These are phyloP conservation scores for Plasmodium knowlesi DNA, from an alignment of 169 alveolate species.

Conservation along the genomic window DNA sequence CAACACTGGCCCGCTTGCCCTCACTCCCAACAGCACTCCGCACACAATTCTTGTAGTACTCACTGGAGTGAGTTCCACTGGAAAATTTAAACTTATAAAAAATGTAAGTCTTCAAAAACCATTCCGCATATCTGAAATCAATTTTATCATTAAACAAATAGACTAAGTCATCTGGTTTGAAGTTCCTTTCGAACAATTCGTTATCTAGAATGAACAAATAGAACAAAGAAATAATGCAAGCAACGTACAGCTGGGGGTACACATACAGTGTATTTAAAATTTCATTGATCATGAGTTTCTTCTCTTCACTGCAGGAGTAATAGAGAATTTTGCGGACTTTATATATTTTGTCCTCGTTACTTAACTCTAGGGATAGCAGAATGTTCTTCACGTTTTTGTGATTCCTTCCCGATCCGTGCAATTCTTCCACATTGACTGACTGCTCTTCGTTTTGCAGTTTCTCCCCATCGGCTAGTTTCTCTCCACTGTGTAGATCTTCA, in stretches of 20 bases:
- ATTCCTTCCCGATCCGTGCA: neutral
- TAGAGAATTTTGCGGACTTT: slow-evolving; percentile 19
- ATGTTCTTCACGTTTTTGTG: slow-evolving; percentile 41
- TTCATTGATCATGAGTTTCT: slow-evolving; percentile 44
- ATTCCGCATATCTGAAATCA: slow-evolving; percentile 60
- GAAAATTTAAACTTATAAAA: slow-evolving; percentile 62
- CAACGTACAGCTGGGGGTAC: slow-evolving; percentile 44
- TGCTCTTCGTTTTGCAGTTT: neutral
- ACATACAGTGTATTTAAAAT: slow-evolving; percentile 30
- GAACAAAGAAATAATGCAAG: slow-evolving; percentile 33
- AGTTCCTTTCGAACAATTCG: slow-evolving; percentile 32
- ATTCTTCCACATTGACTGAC: neutral
- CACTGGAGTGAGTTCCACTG: neutral
- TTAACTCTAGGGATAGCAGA: slow-evolving; percentile 30
- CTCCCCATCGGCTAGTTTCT: neutral
- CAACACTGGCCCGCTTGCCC: neutral
- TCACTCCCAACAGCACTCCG: neutral
- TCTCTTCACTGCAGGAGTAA: slow-evolving; percentile 48
- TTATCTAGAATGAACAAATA: slow-evolving; percentile 52
- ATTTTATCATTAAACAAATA: slow-evolving; percentile 36
- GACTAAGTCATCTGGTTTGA: slow-evolving; percentile 15
- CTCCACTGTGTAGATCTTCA: neutral
- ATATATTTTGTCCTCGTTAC: slow-evolving; percentile 43
- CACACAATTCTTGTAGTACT: neutral
- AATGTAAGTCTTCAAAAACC: slow-evolving; percentile 49